phyloP scores from a whole-genome alignment of 208 protist genomes.

The Acanthamoeba sp. region DNA sequence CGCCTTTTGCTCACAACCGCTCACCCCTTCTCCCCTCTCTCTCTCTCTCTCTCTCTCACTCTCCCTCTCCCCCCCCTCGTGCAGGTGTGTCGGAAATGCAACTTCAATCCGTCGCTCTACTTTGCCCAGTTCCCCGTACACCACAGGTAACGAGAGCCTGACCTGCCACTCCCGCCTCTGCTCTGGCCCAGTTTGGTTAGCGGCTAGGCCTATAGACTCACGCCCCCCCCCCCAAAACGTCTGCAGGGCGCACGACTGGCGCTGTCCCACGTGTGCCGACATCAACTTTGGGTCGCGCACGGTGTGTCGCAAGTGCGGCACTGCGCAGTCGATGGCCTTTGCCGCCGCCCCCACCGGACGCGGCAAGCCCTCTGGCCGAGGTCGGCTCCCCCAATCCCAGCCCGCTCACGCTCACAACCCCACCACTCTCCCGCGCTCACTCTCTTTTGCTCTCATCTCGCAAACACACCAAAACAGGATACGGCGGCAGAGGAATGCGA shows the following conservation, averaged over 20 bases:
- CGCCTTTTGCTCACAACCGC: too few relatives aligned
- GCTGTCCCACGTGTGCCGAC: constrained; percentile 53
- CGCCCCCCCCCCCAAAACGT: neutral
- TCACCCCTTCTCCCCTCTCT: neutral
- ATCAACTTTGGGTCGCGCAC: constrained; percentile 58
- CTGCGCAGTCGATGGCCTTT: constrained; percentile 22
- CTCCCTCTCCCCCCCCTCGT: neutral
- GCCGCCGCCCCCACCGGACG: neutral
- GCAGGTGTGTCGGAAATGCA: constrained; percentile 29
- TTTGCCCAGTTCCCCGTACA: constrained; percentile 49
- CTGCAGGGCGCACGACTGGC: constrained; percentile 43
- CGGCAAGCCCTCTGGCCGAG: constrained; percentile 12
- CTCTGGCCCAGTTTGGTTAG: neutral
- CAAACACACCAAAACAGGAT: too few relatives aligned
- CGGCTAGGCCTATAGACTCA: neutral
- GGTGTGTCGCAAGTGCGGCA: constrained; percentile 68
- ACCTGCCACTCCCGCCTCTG: too few relatives aligned
- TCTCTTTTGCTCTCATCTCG: neutral
- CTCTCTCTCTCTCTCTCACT: neutral
- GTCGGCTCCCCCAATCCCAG: neutral
- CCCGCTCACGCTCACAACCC: too few relatives aligned
- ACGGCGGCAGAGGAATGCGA: neutral
- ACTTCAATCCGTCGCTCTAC: constrained; percentile 58
- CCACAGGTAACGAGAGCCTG: neutral
- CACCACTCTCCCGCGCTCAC: neutral